Base-by-base conservation (phyloP, 306 rosid genomes). In the Acacia crassicarpa region DNA sequence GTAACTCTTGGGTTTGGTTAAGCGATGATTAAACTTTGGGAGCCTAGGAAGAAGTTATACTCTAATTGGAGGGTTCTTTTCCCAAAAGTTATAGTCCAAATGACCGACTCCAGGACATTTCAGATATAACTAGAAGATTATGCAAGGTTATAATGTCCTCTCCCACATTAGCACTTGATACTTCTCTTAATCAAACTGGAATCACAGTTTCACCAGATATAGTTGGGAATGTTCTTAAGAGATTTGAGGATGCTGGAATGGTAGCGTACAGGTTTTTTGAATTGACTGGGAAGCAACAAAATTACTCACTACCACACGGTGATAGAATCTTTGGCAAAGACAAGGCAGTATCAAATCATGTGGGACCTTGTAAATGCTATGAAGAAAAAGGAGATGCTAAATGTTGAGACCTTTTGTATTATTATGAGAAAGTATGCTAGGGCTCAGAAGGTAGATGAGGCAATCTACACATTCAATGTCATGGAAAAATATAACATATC, bases 341-440 rank as follows among this genome's bases (percentile, higher is more conserved):
- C 91, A 74, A 87, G 98, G 67, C 98, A 95, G 88, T 95, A 90
- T 84, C 91, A 88, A 87, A 85, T 95, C 59, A 80, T 86, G 89
- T 93, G 97, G 98, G 98, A 95, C 66, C 82, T 95, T 74, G 97
- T 93, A 79, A 90, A 82, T 75, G 54, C 67, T 7, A 93, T 93
- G 98, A 93, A 88, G 85, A 87, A 84, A 35, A 89, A 88, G 71
- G 85, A 84, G 69, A 83, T 85, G 86, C 85, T 91, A 38, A 95
- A 93, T 83, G 84, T 93, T 76, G 98, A 93, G 80, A 93, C 98
- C 20, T 93, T 95, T 74, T 88, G 95, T 75, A 89, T 93, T 38
- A 87, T 95, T 35, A 93, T 95, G 97, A 80, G 94, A 48, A 95
- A 91, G 81, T 95, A 95, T 84, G 90, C 95, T 49, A 77, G 97